Evolutionary conservation across 805 yeast genomes (phyloP).

Genomic region (Maudiozyma bulderi): DNA sequence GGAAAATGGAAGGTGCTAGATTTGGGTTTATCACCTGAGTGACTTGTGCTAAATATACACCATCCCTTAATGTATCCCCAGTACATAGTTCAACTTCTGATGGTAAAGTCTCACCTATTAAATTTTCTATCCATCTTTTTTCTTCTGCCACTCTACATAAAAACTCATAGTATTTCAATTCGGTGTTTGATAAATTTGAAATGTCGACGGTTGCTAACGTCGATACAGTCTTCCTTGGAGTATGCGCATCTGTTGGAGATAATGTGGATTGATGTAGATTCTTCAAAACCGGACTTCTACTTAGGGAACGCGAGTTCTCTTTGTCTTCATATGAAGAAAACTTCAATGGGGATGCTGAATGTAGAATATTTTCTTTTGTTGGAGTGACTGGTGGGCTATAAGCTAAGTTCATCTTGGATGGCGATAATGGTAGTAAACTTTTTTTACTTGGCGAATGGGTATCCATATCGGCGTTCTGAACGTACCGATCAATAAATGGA

Average conservation of each 20-base stretch:
- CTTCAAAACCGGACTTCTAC: slow-evolving; percentile 3
- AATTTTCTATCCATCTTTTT: slow-evolving; percentile 66
- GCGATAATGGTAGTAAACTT: slow-evolving; percentile 16
- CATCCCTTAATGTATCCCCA: slow-evolving; percentile 66
- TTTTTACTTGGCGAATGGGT: slow-evolving; percentile 3
- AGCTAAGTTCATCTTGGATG: slow-evolving; percentile 17
- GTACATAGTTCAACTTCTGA: slow-evolving; percentile 42
- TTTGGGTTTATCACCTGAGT: slow-evolving; percentile 65
- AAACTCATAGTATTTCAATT: slow-evolving; percentile 57
- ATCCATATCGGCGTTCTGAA: slow-evolving; percentile 14
- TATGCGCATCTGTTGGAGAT: background rate
- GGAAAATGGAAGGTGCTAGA: slow-evolving; percentile 43
- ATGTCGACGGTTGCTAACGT: background rate
- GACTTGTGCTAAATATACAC: slow-evolving; percentile 74
- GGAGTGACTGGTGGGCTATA: background rate
- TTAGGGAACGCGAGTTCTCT: background rate
- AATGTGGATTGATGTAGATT: background rate
- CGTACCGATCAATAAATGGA: slow-evolving; percentile 22
- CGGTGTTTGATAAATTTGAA: slow-evolving; percentile 9
- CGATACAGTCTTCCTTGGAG: background rate
- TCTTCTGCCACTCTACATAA: slow-evolving; percentile 74
- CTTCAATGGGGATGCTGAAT: background rate
- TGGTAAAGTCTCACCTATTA: slow-evolving; percentile 49
- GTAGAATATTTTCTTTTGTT: background rate
- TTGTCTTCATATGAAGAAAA: background rate